Evolutionary conservation across 805 yeast genomes (phyloP).

Genomic region (Spathaspora sp.): DNA sequence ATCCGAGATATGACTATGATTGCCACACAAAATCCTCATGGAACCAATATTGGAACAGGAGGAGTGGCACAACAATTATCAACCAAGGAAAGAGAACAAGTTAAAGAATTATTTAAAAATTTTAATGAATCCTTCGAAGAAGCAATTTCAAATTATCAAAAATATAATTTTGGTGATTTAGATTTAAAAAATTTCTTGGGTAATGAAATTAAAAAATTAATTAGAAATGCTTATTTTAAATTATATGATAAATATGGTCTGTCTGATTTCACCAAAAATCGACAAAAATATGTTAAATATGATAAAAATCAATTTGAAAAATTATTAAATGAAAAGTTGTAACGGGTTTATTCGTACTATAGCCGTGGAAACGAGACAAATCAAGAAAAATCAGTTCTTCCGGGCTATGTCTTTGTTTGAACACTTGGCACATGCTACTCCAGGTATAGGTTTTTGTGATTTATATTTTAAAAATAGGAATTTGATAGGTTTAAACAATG

Average conservation of each 20-base stretch:
- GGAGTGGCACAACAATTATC: slow-evolving; percentile 21
- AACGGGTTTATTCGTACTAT: not conserved
- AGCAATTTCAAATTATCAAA: slow-evolving; percentile 61
- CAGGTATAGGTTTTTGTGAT: too few relatives aligned
- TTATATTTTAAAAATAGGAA: too few relatives aligned
- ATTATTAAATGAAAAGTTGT: slow-evolving; percentile 20
- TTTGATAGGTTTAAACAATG: too few relatives aligned
- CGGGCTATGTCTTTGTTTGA: too few relatives aligned
- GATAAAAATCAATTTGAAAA: slow-evolving; percentile 44
- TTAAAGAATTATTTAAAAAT: slow-evolving; percentile 78
- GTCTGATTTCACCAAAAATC: slow-evolving; percentile 70
- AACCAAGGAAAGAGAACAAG: slow-evolving; percentile 73
- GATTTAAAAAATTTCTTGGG: slow-evolving; percentile 59
- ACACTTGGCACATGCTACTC: too few relatives aligned
- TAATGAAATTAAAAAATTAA: slow-evolving; percentile 68
- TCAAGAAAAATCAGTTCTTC: too few relatives aligned
- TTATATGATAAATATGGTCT: slow-evolving; percentile 73
- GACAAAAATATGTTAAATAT: slow-evolving; percentile 67
- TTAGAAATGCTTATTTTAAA: slow-evolving; percentile 80
- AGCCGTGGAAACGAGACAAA: too few relatives aligned
- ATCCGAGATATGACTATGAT: slow-evolving; percentile 63
- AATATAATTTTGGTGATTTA: slow-evolving; percentile 63
- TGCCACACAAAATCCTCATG: slow-evolving; percentile 8
- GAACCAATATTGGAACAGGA: slow-evolving; percentile 7
- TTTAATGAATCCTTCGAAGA: slow-evolving; percentile 85